phyloP scores from a whole-genome alignment of 768 basidiomycete species.

The Mycena amicta region DNA sequence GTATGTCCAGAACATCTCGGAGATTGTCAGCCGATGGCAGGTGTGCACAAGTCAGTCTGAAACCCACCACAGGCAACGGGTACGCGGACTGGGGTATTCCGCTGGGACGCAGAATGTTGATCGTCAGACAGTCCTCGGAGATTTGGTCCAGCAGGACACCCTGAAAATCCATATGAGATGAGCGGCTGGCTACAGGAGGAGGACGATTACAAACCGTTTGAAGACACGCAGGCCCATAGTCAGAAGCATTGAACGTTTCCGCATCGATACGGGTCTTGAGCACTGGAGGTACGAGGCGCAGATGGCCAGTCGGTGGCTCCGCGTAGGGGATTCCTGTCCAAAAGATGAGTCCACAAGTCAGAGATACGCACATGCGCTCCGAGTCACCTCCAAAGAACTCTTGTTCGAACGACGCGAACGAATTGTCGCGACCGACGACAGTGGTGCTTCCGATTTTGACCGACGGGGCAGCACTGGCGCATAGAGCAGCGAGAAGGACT shows the following conservation, averaged over 20 bases:
- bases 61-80: constrained; percentile 42
- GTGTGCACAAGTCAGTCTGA: no score
- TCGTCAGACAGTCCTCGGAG: constrained; percentile 30
- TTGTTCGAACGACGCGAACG: constrained; percentile 14
- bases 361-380: no score
- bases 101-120: constrained; percentile 58
- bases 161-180: no score
- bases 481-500: not conserved
- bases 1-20: constrained; percentile 44
- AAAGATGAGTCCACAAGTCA: no score
- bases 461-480: not conserved
- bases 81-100: constrained; percentile 28
- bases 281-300: constrained; percentile 31
- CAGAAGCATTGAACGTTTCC: constrained; percentile 27
- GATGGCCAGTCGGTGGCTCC: constrained; percentile 30
- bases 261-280: constrained; percentile 19
- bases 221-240: constrained; percentile 28
- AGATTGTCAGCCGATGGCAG: not conserved
- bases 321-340: constrained; percentile 37
- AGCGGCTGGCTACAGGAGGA: no score
- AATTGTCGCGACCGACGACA: constrained; percentile 23
- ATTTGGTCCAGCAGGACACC: constrained; percentile 1
- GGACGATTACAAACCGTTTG: constrained; percentile 19
- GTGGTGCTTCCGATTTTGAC: constrained; percentile 25
- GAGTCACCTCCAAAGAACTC: constrained; percentile 36